Conservation (phyloP, 2,329 filamentous ascomycete genomes). For the Aureobasidium lini region DNA sequence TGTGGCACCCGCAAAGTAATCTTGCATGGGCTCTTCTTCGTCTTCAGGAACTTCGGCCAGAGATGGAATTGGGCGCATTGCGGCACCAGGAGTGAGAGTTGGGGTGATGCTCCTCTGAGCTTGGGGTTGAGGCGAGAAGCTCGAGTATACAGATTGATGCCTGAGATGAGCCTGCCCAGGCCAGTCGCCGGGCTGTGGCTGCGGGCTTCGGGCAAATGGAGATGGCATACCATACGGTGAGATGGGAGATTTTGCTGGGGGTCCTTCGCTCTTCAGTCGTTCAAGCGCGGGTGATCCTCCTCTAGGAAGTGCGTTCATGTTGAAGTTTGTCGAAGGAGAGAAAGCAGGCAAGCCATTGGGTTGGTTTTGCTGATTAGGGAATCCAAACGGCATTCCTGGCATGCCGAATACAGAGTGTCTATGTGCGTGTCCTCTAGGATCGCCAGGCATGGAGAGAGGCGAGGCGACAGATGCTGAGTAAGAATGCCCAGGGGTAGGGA, state of each 20-base stretch:
- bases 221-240: conserved; percentile 45
- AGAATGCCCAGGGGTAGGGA: conserved; percentile 40
- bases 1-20: conserved; percentile 15
- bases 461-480: conserved; percentile 61
- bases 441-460: conserved; percentile 59
- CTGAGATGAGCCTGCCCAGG: conserved; percentile 14
- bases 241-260: conserved; percentile 35
- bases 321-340: conserved; percentile 28
- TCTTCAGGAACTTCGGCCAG: conserved; percentile 68
- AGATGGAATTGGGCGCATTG: conserved; percentile 34
- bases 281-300: conserved; percentile 36
- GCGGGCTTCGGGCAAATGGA: conserved; percentile 1
- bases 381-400: conserved; percentile 53
- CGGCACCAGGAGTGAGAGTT: conserved; percentile 34
- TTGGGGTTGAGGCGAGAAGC: conserved; percentile 23
- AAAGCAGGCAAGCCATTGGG: conserved; percentile 39
- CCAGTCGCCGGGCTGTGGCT: conserved; percentile 7
- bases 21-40: conserved; percentile 50
- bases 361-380: conserved; percentile 55
- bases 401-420: conserved; percentile 61
- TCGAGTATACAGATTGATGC: conserved; percentile 15
- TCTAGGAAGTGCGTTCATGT: conserved; percentile 27
- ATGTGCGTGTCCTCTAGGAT: conserved; percentile 52
- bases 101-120: conserved; percentile 34
- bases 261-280: conserved; percentile 30